Percentiles rank a stretch among this genome's conserved stretches.
phyloP scores from a whole-genome alignment of 1,284 basidiomycete species.

The Chiua sp. region DNA sequence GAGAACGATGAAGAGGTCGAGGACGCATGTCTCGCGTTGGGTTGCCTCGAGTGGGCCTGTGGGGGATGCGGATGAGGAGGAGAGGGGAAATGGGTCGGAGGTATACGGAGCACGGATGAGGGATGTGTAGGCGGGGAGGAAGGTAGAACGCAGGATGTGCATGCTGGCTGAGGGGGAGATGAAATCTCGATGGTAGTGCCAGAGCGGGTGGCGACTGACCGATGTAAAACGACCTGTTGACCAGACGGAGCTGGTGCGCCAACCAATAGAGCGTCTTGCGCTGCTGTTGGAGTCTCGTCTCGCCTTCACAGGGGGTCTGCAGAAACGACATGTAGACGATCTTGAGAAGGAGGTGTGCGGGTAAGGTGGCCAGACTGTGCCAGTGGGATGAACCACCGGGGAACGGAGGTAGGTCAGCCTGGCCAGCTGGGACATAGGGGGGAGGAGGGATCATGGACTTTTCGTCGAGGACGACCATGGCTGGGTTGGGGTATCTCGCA shows the following conservation, averaged over 20 bases:
- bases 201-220: constrained; percentile 45
- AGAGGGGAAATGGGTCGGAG: constrained; percentile 74
- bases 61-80: constrained; percentile 32
- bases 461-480: constrained; percentile 59
- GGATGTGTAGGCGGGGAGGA: constrained; percentile 66
- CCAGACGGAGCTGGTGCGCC: constrained; percentile 61
- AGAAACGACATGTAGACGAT: constrained; percentile 68
- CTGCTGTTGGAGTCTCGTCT: constrained; percentile 53
- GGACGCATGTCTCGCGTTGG: constrained; percentile 73
- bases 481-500: neutral
- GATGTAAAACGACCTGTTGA: constrained; percentile 67
- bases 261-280: constrained; percentile 74
- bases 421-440: constrained; percentile 40
- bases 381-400: constrained; percentile 21
- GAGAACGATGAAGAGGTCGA: constrained; percentile 78
- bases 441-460: constrained; percentile 49
- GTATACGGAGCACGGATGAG: constrained; percentile 70
- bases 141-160: constrained; percentile 77
- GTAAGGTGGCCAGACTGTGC: constrained; percentile 47
- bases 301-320: constrained; percentile 42
- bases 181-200: constrained; percentile 6
- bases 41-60: constrained; percentile 33
- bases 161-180: constrained; percentile 60
- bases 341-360: constrained; percentile 62
- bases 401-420: constrained; percentile 42